phyloP scores from a whole-genome alignment of 2,329 filamentous ascomycete species.

The Trichoderma sp. region DNA sequence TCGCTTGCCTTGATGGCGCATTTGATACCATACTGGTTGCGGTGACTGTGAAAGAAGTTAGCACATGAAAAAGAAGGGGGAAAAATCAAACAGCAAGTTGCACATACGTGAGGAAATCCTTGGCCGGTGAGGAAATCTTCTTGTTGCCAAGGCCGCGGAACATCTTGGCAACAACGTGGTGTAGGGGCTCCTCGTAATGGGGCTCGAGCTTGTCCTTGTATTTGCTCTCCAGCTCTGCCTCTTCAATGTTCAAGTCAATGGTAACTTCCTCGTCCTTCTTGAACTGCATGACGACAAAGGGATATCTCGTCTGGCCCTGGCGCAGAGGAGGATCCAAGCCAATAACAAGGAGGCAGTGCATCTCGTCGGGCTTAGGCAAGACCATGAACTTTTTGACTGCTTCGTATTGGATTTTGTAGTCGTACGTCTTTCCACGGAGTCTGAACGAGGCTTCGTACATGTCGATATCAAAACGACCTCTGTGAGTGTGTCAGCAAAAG shows the following conservation, averaged over 20 bases:
- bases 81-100: too few species aligned
- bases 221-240: slow-evolving; percentile 77
- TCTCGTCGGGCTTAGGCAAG: slow-evolving; percentile 96
- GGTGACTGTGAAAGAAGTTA: slow-evolving; percentile 59
- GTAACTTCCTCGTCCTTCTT: slow-evolving; percentile 97
- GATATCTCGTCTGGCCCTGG: slow-evolving; percentile 96
- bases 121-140: slow-evolving; percentile 90
- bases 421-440: slow-evolving; percentile 96
- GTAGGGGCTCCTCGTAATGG: slow-evolving; percentile 91
- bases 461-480: slow-evolving; percentile 99
- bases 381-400: slow-evolving; percentile 99
- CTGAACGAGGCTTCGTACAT: slow-evolving; percentile 99
- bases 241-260: slow-evolving; percentile 93
- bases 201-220: slow-evolving; percentile 88
- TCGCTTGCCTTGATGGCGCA: slow-evolving; percentile 99
- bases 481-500: slow-evolving; percentile 39
- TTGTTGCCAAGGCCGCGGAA: slow-evolving; percentile 94
- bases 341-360: slow-evolving; percentile 91
- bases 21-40: slow-evolving; percentile 93
- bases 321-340: slow-evolving; percentile 92
- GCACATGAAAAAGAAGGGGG: too few species aligned
- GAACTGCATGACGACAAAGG: slow-evolving; percentile 98
- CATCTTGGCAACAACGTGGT: slow-evolving; percentile 91
- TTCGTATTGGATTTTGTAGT: slow-evolving; percentile 99
- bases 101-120: slow-evolving; percentile 80